A percentile compares a stretch with the other conserved stretches of the same genome.
Conservation (phyloP, 345 rosid genomes). For the Ricinus communis region DNA sequence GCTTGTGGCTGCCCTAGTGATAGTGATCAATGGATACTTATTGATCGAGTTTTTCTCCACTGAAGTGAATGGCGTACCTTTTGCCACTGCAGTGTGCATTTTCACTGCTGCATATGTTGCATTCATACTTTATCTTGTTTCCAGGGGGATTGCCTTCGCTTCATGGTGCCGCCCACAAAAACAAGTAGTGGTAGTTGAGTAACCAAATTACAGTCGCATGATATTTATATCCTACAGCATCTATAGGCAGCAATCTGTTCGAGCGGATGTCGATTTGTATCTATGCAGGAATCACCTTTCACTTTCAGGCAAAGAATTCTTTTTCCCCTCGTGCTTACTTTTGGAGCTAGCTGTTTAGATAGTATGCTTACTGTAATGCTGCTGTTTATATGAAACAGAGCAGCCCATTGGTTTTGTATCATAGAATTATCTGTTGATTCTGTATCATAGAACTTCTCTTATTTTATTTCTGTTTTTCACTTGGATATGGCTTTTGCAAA, state of each 20-base stretch:
- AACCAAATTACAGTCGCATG: neutral
- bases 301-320: neutral
- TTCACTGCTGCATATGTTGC: conserved; percentile 58
- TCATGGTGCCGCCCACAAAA: conserved; percentile 26
- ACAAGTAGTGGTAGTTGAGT: conserved; percentile 9
- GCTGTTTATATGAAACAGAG: neutral
- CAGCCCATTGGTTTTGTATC: neutral
- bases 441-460: neutral
- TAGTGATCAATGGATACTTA: conserved; percentile 82
- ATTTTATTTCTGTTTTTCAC: no score
- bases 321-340: neutral
- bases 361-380: neutral
- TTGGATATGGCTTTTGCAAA: neutral
- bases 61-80: conserved; percentile 52
- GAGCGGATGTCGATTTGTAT: neutral
- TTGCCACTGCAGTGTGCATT: conserved; percentile 33
- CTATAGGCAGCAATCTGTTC: neutral
- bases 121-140: conserved; percentile 69
- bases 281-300: neutral
- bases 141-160: conserved; percentile 39
- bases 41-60: conserved; percentile 65
- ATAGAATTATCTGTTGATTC: neutral
- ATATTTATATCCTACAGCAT: neutral
- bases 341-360: neutral
- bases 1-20: conserved; percentile 81